phyloP scores from a whole-genome alignment of 768 basidiomycete species.

The Mycena indigotica region DNA sequence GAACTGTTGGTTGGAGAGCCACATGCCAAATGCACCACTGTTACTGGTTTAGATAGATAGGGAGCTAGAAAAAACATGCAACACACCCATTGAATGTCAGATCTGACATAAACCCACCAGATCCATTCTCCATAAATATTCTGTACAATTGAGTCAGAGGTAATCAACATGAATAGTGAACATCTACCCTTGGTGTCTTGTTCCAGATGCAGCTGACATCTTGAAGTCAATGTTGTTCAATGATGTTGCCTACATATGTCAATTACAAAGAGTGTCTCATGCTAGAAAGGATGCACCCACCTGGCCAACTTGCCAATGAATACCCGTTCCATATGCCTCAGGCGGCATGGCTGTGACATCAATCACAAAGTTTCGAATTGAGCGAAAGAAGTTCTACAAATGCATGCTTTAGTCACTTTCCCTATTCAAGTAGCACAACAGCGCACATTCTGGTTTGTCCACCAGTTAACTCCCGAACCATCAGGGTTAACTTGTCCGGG shows the following conservation, averaged over 20 bases:
- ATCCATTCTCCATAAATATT: constrained; percentile 49
- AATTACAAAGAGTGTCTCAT: too few species aligned
- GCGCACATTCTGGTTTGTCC: constrained; percentile 14
- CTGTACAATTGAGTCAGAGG: constrained; percentile 28
- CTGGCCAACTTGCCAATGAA: constrained; percentile 53
- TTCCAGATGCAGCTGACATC: constrained; percentile 38
- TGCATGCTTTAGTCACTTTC: too few species aligned
- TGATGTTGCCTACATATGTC: constrained; percentile 39
- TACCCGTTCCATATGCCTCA: constrained; percentile 35
- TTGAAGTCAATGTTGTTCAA: constrained; percentile 43
- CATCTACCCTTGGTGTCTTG: constrained; percentile 36
- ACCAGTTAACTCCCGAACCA: constrained; percentile 14
- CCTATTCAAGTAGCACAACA: too few species aligned
- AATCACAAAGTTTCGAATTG: constrained; percentile 47
- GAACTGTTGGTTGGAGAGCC: neutral
- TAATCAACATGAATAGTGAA: neutral
- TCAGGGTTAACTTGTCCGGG: neutral
- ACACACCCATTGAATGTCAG: constrained; percentile 12
- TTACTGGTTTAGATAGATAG: neutral
- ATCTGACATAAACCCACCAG: constrained; percentile 45
- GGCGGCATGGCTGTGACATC: constrained; percentile 38
- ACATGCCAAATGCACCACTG: neutral
- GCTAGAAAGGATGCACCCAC: too few species aligned
- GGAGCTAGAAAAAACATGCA: neutral
- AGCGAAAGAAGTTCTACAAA: constrained; percentile 32